phyloP scores from a whole-genome alignment of 1,139 yeast genomes.

The Sugiyamaella grinbergsii region DNA sequence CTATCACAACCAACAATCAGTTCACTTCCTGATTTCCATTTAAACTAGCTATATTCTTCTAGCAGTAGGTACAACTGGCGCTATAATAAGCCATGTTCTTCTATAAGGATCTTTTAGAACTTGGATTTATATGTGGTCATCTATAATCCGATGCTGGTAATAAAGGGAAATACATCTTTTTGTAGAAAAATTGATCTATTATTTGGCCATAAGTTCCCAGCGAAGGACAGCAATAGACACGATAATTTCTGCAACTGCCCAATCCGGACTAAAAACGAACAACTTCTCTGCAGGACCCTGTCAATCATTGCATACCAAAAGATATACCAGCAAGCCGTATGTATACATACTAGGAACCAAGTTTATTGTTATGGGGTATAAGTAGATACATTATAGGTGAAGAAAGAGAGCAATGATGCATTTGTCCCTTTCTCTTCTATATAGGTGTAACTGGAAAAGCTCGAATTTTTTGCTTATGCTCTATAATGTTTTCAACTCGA shows the following conservation, averaged over 20 bases:
- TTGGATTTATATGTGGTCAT: too few relatives aligned
- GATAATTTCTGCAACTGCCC: conserved; percentile 2
- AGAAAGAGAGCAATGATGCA: too few relatives aligned
- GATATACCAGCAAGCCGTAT: not conserved
- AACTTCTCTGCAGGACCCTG: not conserved
- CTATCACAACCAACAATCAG: too few relatives aligned
- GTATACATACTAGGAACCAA: not conserved
- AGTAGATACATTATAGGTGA: not conserved
- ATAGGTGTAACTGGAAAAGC: not conserved
- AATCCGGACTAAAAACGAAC: too few relatives aligned
- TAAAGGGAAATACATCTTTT: too few relatives aligned
- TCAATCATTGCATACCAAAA: not conserved
- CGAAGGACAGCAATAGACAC: not conserved
- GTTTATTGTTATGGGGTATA: conserved; percentile 8
- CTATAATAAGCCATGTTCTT: too few relatives aligned
- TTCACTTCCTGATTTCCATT: too few relatives aligned
- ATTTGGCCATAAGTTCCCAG: not conserved
- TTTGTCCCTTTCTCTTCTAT: too few relatives aligned
- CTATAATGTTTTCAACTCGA: not conserved
- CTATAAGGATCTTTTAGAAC: too few relatives aligned
- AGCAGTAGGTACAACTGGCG: too few relatives aligned
- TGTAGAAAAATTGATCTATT: not conserved
- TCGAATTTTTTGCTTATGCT: not conserved
- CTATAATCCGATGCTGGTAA: too few relatives aligned
- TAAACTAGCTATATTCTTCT: too few relatives aligned